phyloP scores from a whole-genome alignment of 2,329 filamentous ascomycete species.

The Colletotrichum lupini region DNA sequence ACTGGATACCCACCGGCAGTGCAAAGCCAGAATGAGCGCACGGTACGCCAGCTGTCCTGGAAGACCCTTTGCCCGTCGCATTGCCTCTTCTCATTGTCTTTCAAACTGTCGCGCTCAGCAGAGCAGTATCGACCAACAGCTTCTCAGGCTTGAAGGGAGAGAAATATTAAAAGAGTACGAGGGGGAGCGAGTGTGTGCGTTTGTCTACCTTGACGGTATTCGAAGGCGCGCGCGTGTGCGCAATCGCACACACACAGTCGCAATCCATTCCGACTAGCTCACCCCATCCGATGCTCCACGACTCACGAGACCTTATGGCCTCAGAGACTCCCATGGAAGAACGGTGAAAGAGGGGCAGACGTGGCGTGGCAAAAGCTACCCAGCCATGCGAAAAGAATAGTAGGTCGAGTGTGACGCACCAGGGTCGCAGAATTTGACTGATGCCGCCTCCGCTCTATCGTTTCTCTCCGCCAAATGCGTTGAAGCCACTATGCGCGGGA shows the following conservation, averaged over 20 bases:
- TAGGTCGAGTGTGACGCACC: constrained; percentile 34
- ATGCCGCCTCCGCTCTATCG: constrained; percentile 21
- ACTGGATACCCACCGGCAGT: constrained; percentile 22
- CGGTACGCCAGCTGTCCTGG: constrained; percentile 22
- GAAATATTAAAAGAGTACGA: not conserved
- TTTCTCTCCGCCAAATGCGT: constrained; percentile 23
- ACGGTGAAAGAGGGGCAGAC: constrained; percentile 13
- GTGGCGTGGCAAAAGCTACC: constrained; percentile 32
- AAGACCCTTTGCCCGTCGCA: constrained; percentile 32
- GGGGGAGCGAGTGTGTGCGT: not conserved
- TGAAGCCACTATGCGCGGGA: constrained; percentile 32
- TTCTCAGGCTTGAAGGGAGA: not conserved
- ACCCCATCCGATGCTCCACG: not conserved
- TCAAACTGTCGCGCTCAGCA: constrained; percentile 3
- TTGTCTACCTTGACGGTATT: not conserved
- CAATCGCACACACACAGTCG: not conserved
- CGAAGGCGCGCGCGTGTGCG: not conserved
- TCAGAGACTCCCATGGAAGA: not conserved
- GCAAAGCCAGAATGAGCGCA: constrained; percentile 29
- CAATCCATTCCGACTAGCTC: not conserved
- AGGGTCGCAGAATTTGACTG: constrained; percentile 36
- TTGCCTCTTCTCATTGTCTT: constrained; percentile 12
- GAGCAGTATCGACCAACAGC: constrained; percentile 5
- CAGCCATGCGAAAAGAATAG: constrained; percentile 26
- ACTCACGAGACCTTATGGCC: not conserved